Percentiles rank a stretch among this genome's conserved stretches.
phyloP scores from a whole-genome alignment of 192 early-diverging fungal genomes.

The Gaertneriomyces semiglobifer region DNA sequence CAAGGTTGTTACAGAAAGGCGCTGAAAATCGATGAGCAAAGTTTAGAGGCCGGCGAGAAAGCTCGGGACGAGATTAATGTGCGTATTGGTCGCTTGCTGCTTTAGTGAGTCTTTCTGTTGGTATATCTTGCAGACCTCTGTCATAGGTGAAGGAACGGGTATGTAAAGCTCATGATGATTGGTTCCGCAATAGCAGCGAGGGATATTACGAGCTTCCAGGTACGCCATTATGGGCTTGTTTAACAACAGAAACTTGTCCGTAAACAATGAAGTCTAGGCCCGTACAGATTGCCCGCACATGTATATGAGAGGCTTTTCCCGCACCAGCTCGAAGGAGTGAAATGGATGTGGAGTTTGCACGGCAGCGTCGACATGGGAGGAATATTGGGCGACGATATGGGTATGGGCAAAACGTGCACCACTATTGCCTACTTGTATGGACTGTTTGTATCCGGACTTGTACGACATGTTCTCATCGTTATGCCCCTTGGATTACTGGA shows the following conservation, averaged over 20 bases:
- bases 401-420: conserved; percentile 27
- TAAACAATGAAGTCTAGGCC: neutral
- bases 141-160: neutral
- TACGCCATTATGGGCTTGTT: neutral
- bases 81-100: neutral
- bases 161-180: neutral
- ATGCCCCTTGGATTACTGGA: conserved; percentile 31
- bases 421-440: conserved; percentile 16
- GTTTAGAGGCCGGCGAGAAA: neutral
- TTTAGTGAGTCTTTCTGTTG: neutral
- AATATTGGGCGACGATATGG: conserved; percentile 28
- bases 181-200: neutral
- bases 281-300: conserved; percentile 17
- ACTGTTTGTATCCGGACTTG: conserved; percentile 18
- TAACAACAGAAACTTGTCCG: neutral
- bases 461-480: conserved; percentile 21
- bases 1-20: conserved; percentile 1
- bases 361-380: conserved; percentile 19
- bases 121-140: neutral
- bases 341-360: conserved; percentile 25
- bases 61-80: neutral
- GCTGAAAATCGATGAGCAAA: neutral
- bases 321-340: conserved; percentile 22
- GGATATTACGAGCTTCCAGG: conserved; percentile 8
- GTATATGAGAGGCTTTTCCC: conserved; percentile 17